Evolutionary conservation across 495 filamentous ascomycete species (phyloP), one percentile per base, ranked within the genome.

Genomic region (Neurospora hispaniola): DNA sequence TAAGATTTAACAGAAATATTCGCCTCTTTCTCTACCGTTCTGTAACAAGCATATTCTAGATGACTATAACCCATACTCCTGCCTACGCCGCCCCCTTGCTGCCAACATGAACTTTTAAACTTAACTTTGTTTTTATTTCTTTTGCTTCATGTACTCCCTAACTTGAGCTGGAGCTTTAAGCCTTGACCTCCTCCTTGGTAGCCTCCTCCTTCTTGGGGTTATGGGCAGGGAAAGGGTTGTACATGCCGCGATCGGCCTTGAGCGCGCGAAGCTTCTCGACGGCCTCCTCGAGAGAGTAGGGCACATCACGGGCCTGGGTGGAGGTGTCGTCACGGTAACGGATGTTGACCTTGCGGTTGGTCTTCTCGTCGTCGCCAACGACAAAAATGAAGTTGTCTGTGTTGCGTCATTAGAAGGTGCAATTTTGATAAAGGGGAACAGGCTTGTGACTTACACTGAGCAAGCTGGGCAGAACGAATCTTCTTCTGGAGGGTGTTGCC

Each of bases 401-500:
- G 5, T 11, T 38, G 42, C 42, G 59, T 78, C 73, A 31, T 69
- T 41, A 43, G 12, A 18, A 70, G 16, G 14, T 71, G 54, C 1
- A 62, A 27, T 7, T 71, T 46, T 23, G 2, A 2, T 10, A 6
- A 27, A 48, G 23, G 43, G n/a, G 27, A 44, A 18, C 16, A 44
- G 42, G 42, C 2, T 9, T 3, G 93, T 80, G 94, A 95, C 84
- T 97, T 97, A 83, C 97, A 98, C 79, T 96, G 92, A 12, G 89
- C 85, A 73, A 98, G 77, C 81, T 98, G 96, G 4, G 89, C 96
- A 44, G 86, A 94, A 71, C 92, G 90, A 72, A 98, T 94, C 88
- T 98, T 98, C 89, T 98, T 98, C 78, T 94, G 90, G 83, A 99
- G 85, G 8, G 96, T 98, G 80, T 99, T 97, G 70, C 93, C 93